phyloP scores from a whole-genome alignment of 1,284 basidiomycete species.

The Tetrapyrgos nigripes region DNA sequence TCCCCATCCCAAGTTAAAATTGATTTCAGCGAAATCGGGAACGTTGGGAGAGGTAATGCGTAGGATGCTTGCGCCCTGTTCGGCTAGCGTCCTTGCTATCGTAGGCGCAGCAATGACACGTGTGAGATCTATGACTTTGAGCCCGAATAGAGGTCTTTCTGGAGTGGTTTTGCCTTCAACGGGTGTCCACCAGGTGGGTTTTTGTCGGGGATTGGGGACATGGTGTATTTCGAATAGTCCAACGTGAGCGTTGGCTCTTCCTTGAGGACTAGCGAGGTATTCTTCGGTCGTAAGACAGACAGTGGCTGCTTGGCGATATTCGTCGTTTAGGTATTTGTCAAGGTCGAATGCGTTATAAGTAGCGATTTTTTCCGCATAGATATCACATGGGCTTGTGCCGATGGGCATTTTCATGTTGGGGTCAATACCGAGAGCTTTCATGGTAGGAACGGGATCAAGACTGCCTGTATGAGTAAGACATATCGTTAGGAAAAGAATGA shows the following conservation, averaged over 20 bases:
- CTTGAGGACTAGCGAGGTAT: conserved; percentile 13
- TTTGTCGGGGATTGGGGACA: conserved; percentile 22
- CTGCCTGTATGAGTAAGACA: background rate
- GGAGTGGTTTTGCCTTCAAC: conserved; percentile 18
- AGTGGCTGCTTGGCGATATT: conserved; percentile 15
- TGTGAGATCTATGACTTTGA: conserved; percentile 35
- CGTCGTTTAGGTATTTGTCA: conserved; percentile 10
- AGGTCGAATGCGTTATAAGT: conserved; percentile 1
- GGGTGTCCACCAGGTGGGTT: conserved; percentile 22
- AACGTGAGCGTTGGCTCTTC: conserved; percentile 25
- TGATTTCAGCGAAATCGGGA: conserved; percentile 26
- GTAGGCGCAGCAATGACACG: conserved; percentile 34
- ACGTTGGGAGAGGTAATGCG: conserved; percentile 33
- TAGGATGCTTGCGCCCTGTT: conserved; percentile 33
- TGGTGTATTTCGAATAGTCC: conserved; percentile 28
- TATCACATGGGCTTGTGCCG: background rate
- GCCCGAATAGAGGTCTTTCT: conserved; percentile 26
- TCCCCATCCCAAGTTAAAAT: conserved; percentile 33
- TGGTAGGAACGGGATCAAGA: conserved; percentile 2
- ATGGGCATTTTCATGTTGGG: background rate
- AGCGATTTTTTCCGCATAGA: conserved; percentile 7
- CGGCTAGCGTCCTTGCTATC: conserved; percentile 30
- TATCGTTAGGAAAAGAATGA: background rate
- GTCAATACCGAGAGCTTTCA: conserved; percentile 8
- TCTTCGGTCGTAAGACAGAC: conserved; percentile 15